Base-by-base conservation (phyloP, 148 eudicot species). In the Rhododendron ferrugineum region DNA sequence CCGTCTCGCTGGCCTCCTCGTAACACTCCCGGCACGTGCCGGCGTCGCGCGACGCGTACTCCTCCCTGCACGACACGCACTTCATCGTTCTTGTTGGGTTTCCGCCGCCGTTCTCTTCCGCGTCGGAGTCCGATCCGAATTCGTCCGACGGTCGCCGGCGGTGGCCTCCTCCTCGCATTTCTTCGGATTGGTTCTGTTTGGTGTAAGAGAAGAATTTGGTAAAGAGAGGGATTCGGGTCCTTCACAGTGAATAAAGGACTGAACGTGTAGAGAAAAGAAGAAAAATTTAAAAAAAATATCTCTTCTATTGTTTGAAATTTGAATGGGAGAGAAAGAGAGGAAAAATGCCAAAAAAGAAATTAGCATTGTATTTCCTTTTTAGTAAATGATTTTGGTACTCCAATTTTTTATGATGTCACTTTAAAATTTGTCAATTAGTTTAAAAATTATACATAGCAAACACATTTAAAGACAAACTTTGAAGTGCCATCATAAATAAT, bases 1-100 rank as follows among this genome's bases (percentile, higher is more conserved):
- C 94, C 2, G 98, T 95, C 87, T 95, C 98, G 79, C 96, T 92
- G 0, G 98, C 98, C 76, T 95, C 96, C 84, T 94, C 96, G 90
- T 95, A 94, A 82, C 98, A 95, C 88, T 95, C 98, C 86, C 91
- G 88, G 91, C 98, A 95, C 16, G 98, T 93, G 14, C 98, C 98
- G 28, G 94, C 95, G 70, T 91, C 89, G 26, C 40, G 36, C 10
- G 89, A 13, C 80, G 47, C 30, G 90, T 93, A 95, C 46, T 89
- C 91, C 36, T 95, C 97, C 85, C 84, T 91, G 89, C 97, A 95
- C 22, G 97, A 95, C 37, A 92, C 84, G 80, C 98, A 95, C 74
- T 87, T 87, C 90, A 89, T 68, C 79, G 22, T 87, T 52, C 52
- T 58, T 18, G 34, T 26, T 0, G 68, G 10, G 18, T 9, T n/a